Evolutionary conservation across 1,139 yeast species (phyloP).

Genomic region (Geotrichum citri-aurantii): DNA sequence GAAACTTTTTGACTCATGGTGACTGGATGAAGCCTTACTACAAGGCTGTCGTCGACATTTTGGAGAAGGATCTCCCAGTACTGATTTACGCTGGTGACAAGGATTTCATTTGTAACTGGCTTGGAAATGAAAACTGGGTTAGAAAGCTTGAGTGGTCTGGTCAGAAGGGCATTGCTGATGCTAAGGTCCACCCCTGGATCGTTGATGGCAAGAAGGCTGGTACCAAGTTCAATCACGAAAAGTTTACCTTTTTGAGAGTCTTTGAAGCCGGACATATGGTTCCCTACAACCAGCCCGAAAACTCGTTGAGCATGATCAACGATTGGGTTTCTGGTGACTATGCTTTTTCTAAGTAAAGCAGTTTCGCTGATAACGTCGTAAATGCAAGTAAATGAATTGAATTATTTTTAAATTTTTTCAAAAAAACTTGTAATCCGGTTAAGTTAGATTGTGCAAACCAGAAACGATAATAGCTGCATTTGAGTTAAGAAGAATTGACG

Average conservation of each 20-base stretch:
- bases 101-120: conserved; percentile 87
- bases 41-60: conserved; percentile 50
- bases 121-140: conserved; percentile 80
- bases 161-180: conserved; percentile 33
- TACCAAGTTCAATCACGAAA: conserved; percentile 46
- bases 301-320: conserved; percentile 64
- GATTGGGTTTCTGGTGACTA: conserved; percentile 48
- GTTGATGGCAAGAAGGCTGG: conserved; percentile 45
- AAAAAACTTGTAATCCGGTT: too few relatives aligned
- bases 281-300: conserved; percentile 70
- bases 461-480: too few relatives aligned
- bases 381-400: neutral
- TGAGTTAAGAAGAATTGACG: too few relatives aligned
- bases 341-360: conserved; percentile 9
- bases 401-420: neutral
- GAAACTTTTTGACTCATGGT: conserved; percentile 51
- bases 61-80: conserved; percentile 62
- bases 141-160: conserved; percentile 60
- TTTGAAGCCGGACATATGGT: conserved; percentile 62
- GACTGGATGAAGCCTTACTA: conserved; percentile 66
- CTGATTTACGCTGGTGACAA: conserved; percentile 84
- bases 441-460: neutral
- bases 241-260: conserved; percentile 54
- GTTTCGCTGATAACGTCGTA: neutral
- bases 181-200: conserved; percentile 37